These are phyloP conservation scores for Calocera viscosa DNA, from an alignment of 768 basidiomycete species.

Conservation along the genomic window DNA sequence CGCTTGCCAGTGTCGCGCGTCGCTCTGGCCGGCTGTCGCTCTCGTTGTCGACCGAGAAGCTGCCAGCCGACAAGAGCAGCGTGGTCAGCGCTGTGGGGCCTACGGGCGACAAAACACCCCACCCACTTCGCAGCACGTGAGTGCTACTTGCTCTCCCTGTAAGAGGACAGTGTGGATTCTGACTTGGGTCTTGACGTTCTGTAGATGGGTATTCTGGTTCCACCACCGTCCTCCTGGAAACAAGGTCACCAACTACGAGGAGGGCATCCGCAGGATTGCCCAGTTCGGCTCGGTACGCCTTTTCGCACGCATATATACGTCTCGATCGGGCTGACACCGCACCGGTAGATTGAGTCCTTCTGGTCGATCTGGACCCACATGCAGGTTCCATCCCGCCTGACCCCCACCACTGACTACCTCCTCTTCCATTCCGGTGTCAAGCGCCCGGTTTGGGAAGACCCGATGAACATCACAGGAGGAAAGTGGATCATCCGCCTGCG, in stretches of 20 bases:
- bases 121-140: constrained; percentile 5
- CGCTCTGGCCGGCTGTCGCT: neutral
- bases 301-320: neutral
- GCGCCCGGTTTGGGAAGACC: constrained; percentile 93
- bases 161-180: neutral
- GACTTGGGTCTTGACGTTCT: neutral
- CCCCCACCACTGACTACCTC: constrained; percentile 87
- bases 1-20: constrained; percentile 2
- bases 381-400: constrained; percentile 65
- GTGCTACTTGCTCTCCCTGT: neutral
- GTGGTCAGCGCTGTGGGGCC: neutral
- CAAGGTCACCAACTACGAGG: constrained; percentile 83
- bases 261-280: constrained; percentile 85
- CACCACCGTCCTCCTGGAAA: constrained; percentile 82
- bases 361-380: constrained; percentile 93
- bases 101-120: neutral
- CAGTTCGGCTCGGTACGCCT: constrained; percentile 69
- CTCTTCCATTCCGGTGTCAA: constrained; percentile 78
- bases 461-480: constrained; percentile 72
- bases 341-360: constrained; percentile 73
- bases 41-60: neutral
- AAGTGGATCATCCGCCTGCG: constrained; percentile 91
- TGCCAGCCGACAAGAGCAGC: neutral
- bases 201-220: constrained; percentile 76
- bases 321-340: neutral